A percentile compares a stretch with the other conserved stretches of the same genome.
These are phyloP conservation scores for Komagataea norvegica DNA, from an alignment of 1,139 yeast genomes.

Conservation along the genomic window DNA sequence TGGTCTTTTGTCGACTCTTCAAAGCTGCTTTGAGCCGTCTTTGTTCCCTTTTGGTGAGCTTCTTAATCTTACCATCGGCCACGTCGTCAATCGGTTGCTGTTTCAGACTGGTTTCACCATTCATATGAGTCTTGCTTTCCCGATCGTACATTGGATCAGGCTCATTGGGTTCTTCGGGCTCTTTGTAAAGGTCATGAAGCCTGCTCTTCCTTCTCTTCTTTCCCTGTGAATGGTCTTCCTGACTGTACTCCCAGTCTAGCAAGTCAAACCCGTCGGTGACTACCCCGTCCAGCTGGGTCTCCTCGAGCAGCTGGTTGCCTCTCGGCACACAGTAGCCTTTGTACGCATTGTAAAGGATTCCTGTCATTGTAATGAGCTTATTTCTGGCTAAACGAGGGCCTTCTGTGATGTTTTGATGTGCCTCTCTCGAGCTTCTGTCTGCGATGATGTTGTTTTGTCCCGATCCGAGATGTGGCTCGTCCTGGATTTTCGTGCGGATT, in stretches of 20 bases:
- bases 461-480: too few relatives aligned
- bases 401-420: neutral
- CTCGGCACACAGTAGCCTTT: constrained; percentile 23
- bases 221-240: neutral
- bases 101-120: constrained; percentile 6
- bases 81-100: constrained; percentile 4
- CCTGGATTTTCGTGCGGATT: too few relatives aligned
- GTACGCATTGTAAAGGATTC: constrained; percentile 18
- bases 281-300: constrained; percentile 7
- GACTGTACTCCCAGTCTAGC: constrained; percentile 25
- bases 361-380: constrained; percentile 12
- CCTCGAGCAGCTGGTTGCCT: constrained; percentile 2
- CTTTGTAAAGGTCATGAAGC: constrained; percentile 3
- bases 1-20: constrained; percentile 8
- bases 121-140: constrained; percentile 19
- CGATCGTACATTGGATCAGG: constrained; percentile 10
- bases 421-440: too few relatives aligned
- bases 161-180: neutral
- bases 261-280: constrained; percentile 33
- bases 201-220: constrained; percentile 4
- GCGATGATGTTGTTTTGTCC: too few relatives aligned
- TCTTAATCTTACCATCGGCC: constrained; percentile 1
- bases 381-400: neutral
- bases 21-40: constrained; percentile 4
- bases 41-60: constrained; percentile 8